phyloP scores from a whole-genome alignment of 768 basidiomycete genomes.

The Boletus barrowsii region DNA sequence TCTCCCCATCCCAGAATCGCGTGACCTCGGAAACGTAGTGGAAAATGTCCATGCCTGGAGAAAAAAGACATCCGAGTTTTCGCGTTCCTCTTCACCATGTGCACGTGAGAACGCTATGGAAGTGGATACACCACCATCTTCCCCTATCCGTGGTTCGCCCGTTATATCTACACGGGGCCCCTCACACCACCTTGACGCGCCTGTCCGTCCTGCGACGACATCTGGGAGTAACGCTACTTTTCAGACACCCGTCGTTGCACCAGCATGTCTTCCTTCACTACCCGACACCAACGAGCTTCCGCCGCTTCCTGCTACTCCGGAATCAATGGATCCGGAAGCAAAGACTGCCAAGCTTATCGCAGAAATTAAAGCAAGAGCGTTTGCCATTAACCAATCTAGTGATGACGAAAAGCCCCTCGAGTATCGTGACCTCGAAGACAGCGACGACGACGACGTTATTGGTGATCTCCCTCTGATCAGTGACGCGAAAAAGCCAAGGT shows the following conservation, averaged over 20 bases:
- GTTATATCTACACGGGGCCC: constrained; percentile 1
- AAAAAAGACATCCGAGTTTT: constrained; percentile 26
- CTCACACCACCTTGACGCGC: constrained; percentile 7
- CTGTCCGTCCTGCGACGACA: not conserved
- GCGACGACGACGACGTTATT: constrained; percentile 46
- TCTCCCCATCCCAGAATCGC: constrained; percentile 24
- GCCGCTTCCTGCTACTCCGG: constrained; percentile 30
- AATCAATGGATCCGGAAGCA: constrained; percentile 29
- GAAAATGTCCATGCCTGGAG: constrained; percentile 46
- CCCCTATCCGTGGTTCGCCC: constrained; percentile 7
- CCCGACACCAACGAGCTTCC: constrained; percentile 19
- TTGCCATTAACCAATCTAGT: constrained; percentile 43
- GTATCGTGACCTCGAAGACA: constrained; percentile 47
- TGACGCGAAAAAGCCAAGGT: constrained; percentile 9
- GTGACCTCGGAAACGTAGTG: constrained; percentile 31
- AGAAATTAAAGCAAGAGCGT: constrained; percentile 61
- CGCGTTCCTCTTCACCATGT: not conserved
- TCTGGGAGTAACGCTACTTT: constrained; percentile 3
- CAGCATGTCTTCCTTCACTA: constrained; percentile 21
- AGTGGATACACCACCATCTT: constrained; percentile 10
- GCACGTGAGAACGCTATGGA: constrained; percentile 17
- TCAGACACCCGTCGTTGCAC: constrained; percentile 14
- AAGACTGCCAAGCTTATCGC: constrained; percentile 62
- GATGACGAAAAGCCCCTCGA: constrained; percentile 38
- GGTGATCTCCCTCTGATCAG: constrained; percentile 17